A percentile compares a stretch with the other conserved stretches of the same genome.
Conservation (phyloP, 306 rosid genomes). For the Albizia julibrissin region DNA sequence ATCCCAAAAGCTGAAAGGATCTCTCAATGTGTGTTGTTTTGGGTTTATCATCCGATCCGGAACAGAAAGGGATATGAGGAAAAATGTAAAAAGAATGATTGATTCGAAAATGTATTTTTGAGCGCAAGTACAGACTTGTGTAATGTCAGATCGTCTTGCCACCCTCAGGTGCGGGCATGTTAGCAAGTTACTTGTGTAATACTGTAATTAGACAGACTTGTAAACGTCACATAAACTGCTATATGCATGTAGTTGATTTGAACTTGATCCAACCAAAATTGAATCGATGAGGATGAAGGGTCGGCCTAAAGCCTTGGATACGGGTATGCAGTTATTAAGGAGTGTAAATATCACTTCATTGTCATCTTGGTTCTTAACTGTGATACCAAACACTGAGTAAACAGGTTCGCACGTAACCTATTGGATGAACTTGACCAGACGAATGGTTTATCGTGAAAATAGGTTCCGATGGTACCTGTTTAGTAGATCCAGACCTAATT, state of each 20-base stretch:
- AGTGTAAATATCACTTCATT: neutral
- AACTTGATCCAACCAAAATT: neutral
- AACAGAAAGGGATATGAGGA: neutral
- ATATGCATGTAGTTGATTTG: neutral
- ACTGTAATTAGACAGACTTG: neutral
- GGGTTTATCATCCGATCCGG: neutral
- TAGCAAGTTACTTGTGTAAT: neutral
- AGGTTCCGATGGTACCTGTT: neutral
- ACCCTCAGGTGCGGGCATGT: neutral
- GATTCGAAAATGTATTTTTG: neutral
- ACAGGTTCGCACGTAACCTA: slow-evolving; percentile 10
- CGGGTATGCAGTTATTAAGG: no score
- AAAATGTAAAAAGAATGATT: neutral
- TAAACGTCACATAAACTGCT: neutral
- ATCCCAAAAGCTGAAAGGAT: slow-evolving; percentile 13
- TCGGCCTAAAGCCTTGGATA: neutral
- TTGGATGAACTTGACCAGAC: neutral
- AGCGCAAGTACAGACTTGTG: neutral
- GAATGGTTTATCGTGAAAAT: neutral
- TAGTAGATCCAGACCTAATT: neutral
- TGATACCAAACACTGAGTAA: neutral
- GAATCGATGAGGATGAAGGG: neutral
- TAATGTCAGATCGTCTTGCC: slow-evolving; percentile 9
- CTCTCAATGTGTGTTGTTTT: neutral
- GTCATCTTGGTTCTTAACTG: neutral